A percentile compares a stretch with the other conserved stretches of the same genome.
Evolutionary conservation across 1,284 basidiomycete species (phyloP).

Genomic region (Caloboletus firmus): DNA sequence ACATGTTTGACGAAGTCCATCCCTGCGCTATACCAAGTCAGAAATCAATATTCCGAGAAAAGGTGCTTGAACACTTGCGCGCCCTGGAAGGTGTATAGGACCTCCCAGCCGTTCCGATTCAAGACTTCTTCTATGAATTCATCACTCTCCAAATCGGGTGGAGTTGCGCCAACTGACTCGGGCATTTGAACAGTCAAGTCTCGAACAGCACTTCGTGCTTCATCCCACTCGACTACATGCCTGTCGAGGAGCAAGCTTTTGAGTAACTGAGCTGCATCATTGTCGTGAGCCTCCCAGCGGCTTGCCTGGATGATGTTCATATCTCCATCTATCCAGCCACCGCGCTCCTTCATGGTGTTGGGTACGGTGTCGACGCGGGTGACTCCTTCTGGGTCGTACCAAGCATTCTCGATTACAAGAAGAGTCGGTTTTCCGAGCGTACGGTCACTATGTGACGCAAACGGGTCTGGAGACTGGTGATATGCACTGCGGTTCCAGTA

Average conservation of each 20-base stretch:
- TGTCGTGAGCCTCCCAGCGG: slow-evolving; percentile 16
- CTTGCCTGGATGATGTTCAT: slow-evolving; percentile 15
- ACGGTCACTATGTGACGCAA: not conserved
- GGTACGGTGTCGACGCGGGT: slow-evolving; percentile 37
- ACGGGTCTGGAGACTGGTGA: slow-evolving; percentile 13
- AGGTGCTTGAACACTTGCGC: slow-evolving; percentile 28
- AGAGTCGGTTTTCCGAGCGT: slow-evolving; percentile 22
- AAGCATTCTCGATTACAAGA: slow-evolving; percentile 37
- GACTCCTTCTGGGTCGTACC: slow-evolving; percentile 37
- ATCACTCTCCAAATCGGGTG: slow-evolving; percentile 20
- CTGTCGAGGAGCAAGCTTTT: slow-evolving; percentile 27
- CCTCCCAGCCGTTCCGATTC: slow-evolving; percentile 34
- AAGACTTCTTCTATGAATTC: slow-evolving; percentile 33
- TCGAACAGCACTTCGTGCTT: slow-evolving; percentile 25
- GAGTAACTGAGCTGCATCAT: slow-evolving; percentile 10
- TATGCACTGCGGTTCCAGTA: slow-evolving; percentile 37
- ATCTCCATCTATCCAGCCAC: slow-evolving; percentile 23
- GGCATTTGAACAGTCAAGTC: slow-evolving; percentile 19
- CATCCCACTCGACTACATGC: slow-evolving; percentile 30
- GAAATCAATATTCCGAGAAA: not conserved
- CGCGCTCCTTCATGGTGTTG: slow-evolving; percentile 17
- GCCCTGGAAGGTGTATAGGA: slow-evolving; percentile 37
- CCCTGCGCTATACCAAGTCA: slow-evolving; percentile 30
- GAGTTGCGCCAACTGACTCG: slow-evolving; percentile 2
- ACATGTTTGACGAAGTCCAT: slow-evolving; percentile 44